These are phyloP conservation scores for Fusarium luffae DNA, from an alignment of 2,329 filamentous ascomycete genomes.

Conservation along the genomic window DNA sequence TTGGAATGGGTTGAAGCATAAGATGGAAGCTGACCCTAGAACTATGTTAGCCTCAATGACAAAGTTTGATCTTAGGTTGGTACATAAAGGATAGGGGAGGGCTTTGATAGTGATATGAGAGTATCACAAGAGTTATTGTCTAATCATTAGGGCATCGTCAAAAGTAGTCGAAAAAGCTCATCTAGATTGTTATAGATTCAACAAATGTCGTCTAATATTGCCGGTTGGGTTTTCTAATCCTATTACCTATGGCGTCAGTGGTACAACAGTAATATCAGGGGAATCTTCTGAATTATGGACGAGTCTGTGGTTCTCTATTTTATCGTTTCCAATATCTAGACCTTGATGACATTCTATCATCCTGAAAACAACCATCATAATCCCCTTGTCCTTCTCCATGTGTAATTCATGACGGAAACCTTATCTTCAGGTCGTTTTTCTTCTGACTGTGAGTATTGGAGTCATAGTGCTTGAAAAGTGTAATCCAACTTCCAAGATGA, in stretches of 20 bases:
- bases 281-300: neutral
- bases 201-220: no score
- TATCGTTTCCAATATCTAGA: neutral
- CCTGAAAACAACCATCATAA: neutral
- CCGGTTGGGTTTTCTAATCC: no score
- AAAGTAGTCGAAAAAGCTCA: neutral
- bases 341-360: neutral
- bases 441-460: no score
- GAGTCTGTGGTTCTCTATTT: neutral
- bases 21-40: neutral
- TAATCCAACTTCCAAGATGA: no score
- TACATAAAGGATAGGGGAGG: no score
- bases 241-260: neutral
- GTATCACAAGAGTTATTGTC: neutral
- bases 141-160: rapidly evolving
- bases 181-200: no score
- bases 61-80: no score
- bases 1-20: neutral
- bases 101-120: no score
- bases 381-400: no score
- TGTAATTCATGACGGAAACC: neutral
- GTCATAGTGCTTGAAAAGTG: no score
- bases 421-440: no score
- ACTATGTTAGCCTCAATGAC: no score
- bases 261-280: neutral